Evolutionary conservation across 208 protist genomes (phyloP).

Genomic region (Wallacemonas sp.): DNA sequence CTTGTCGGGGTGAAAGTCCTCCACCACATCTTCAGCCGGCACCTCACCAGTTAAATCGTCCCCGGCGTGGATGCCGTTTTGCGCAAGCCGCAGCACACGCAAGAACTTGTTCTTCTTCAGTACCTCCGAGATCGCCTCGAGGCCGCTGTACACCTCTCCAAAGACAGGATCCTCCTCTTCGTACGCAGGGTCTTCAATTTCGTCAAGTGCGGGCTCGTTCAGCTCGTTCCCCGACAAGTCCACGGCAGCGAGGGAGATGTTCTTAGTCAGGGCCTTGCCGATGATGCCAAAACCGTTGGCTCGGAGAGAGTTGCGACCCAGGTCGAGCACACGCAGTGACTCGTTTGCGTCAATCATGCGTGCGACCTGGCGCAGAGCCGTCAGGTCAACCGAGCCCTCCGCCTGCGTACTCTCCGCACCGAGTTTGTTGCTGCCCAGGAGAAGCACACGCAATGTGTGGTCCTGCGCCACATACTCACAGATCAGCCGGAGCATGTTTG

Average conservation of each 20-base stretch:
- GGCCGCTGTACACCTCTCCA: constrained; percentile 68
- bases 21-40: constrained; percentile 39
- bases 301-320: constrained; percentile 74
- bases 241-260: constrained; percentile 67
- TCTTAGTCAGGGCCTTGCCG: constrained; percentile 84
- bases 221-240: constrained; percentile 78
- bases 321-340: constrained; percentile 73
- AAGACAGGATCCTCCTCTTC: constrained; percentile 79
- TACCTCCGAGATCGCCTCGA: constrained; percentile 83
- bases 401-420: constrained; percentile 25
- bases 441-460: constrained; percentile 45
- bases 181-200: constrained; percentile 73
- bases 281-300: constrained; percentile 81
- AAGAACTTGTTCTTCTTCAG: constrained; percentile 93
- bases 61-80: constrained; percentile 84
- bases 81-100: constrained; percentile 56
- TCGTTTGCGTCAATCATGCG: constrained; percentile 76
- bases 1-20: constrained; percentile 44
- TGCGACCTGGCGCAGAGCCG: constrained; percentile 54
- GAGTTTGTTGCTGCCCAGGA: constrained; percentile 40
- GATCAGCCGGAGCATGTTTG: constrained; percentile 62
- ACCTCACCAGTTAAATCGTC: constrained; percentile 47
- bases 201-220: constrained; percentile 37
- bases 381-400: constrained; percentile 38
- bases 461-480: constrained; percentile 51